Conservation (phyloP, 805 yeast genomes). For the Candida railenensis region DNA sequence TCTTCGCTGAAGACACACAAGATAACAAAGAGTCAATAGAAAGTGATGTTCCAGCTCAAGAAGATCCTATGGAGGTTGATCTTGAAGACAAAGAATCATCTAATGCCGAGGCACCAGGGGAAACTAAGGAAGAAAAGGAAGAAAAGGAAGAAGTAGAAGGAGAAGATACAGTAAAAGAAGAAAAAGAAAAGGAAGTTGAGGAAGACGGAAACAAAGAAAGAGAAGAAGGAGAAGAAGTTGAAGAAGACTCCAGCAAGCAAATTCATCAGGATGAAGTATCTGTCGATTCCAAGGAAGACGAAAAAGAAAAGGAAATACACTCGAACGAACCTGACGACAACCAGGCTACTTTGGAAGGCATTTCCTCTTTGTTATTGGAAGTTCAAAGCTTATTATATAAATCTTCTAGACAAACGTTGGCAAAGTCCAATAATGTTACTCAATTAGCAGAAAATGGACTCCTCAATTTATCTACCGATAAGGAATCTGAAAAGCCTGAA, state of each 20-base stretch:
- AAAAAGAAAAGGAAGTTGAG: not conserved
- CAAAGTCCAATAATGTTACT: not conserved
- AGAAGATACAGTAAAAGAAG: not conserved
- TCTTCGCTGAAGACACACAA: slow-evolving; percentile 1
- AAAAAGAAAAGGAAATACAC: not conserved
- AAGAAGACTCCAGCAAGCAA: not conserved
- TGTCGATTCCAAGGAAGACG: slow-evolving; percentile 1
- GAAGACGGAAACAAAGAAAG: not conserved
- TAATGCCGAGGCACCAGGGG: slow-evolving; percentile 11
- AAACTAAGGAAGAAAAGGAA: slow-evolving; percentile 6
- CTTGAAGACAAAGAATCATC: slow-evolving; percentile 9
- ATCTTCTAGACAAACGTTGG: slow-evolving; percentile 4
- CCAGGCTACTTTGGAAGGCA: not conserved
- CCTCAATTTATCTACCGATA: not conserved
- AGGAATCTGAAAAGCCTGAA: slow-evolving; percentile 5
- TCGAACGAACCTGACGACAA: slow-evolving; percentile 2
- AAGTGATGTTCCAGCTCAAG: not conserved
- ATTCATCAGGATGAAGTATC: not conserved
- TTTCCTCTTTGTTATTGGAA: not conserved
- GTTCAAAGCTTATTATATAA: slow-evolving; percentile 3
- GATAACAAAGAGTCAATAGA: not conserved
- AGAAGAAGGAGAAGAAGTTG: not conserved
- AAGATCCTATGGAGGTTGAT: not conserved
- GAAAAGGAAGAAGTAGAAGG: not conserved
- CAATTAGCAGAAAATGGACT: slow-evolving; percentile 1